Conservation (phyloP, 2,329 filamentous ascomycete genomes). For the Neopestalotiopsis sp. region DNA sequence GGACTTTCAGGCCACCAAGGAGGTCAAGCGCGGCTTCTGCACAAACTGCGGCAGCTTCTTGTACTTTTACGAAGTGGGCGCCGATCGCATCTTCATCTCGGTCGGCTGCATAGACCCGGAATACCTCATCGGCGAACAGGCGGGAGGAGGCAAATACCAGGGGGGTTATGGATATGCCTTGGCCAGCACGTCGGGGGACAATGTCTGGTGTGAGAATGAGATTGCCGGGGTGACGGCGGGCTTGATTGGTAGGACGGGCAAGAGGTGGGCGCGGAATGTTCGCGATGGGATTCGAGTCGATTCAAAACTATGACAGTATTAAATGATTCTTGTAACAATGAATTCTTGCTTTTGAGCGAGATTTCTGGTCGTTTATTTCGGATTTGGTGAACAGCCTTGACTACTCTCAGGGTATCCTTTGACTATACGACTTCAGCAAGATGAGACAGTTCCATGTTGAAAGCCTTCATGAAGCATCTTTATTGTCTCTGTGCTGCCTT, state of each 20-base stretch:
- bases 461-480: too few relatives aligned
- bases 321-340: not conserved
- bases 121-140: slow-evolving; percentile 33
- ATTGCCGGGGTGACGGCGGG: slow-evolving; percentile 6
- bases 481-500: too few relatives aligned
- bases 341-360: too few relatives aligned
- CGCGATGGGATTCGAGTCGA: not conserved
- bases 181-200: slow-evolving; percentile 2
- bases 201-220: slow-evolving; percentile 12
- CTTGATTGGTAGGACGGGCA: not conserved
- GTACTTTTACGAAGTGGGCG: slow-evolving; percentile 46
- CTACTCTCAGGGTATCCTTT: too few relatives aligned
- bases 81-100: slow-evolving; percentile 38
- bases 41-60: slow-evolving; percentile 52
- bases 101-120: slow-evolving; percentile 52
- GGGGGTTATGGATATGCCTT: slow-evolving; percentile 18
- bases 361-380: too few relatives aligned
- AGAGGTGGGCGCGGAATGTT: slow-evolving; percentile 3
- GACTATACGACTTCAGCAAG: too few relatives aligned
- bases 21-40: slow-evolving; percentile 53
- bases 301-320: not conserved
- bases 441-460: too few relatives aligned
- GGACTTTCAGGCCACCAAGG: slow-evolving; percentile 45
- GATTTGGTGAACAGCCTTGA: too few relatives aligned
- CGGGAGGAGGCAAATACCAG: slow-evolving; percentile 3